These are phyloP conservation scores for Picea sitchensis DNA, from an alignment of 75 land plant species.

Conservation along the genomic window DNA sequence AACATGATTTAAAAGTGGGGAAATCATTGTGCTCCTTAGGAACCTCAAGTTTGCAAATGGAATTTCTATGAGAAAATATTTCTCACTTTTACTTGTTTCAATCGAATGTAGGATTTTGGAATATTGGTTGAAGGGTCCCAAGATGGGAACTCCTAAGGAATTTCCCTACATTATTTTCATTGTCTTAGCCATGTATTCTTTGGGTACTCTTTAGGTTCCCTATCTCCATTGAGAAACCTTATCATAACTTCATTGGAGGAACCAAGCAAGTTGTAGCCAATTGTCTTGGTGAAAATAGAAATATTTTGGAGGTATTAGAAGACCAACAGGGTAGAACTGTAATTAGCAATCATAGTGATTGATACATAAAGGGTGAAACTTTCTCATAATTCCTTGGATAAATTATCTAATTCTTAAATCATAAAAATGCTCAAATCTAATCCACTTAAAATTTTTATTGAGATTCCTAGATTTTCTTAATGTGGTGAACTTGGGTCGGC, in stretches of 20 bases:
- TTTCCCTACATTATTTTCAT: conserved; percentile 10
- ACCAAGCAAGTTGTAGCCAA: conserved; percentile 28
- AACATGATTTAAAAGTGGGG: conserved; percentile 43
- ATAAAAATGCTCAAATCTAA: too few species aligned
- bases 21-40: conserved; percentile 40
- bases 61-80: conserved; percentile 66
- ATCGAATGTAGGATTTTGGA: conserved; percentile 40
- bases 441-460: too few species aligned
- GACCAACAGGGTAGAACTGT: conserved; percentile 25
- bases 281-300: conserved; percentile 32
- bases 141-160: conserved; percentile 30
- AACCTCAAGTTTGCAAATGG: conserved; percentile 71
- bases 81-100: conserved; percentile 41
- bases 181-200: conserved; percentile 16
- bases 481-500: too few species aligned
- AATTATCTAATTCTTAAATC: too few species aligned
- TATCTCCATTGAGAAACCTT: conserved; percentile 4
- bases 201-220: conserved; percentile 22
- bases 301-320: conserved; percentile 44
- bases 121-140: conserved; percentile 63
- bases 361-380: too few species aligned
- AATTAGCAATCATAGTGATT: too few species aligned
- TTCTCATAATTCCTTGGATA: too few species aligned
- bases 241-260: conserved; percentile 9
- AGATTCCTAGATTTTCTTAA: too few species aligned